Evolutionary conservation across 306 rosid genomes (phyloP).

Genomic region (Urtica urens): DNA sequence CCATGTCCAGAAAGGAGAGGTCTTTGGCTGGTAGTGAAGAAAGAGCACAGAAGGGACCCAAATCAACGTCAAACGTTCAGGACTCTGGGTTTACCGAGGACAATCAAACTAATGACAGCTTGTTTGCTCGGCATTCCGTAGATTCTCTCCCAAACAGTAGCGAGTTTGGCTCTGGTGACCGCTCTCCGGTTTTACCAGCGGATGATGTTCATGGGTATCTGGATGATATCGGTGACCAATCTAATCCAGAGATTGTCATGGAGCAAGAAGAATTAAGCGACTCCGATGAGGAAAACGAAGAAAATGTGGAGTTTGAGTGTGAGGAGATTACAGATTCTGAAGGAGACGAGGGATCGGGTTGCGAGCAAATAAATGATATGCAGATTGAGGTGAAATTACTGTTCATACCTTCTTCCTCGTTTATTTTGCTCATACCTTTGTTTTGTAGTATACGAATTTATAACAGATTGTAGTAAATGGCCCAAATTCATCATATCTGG

Average conservation of each 20-base stretch:
- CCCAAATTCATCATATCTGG: background rate
- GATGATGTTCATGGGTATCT: conserved; percentile 29
- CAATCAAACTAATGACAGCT: conserved; percentile 20
- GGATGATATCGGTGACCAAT: conserved; percentile 52
- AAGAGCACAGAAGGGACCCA: conserved; percentile 22
- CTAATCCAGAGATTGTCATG: conserved; percentile 84
- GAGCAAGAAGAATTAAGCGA: conserved; percentile 93
- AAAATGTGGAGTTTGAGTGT: conserved; percentile 87
- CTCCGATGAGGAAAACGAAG: conserved; percentile 86
- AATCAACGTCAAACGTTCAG: conserved; percentile 17
- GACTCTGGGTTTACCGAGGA: conserved; percentile 20
- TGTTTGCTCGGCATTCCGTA: conserved; percentile 23
- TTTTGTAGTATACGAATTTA: background rate
- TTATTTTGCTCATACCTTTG: conserved; percentile 6
- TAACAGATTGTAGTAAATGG: no score
- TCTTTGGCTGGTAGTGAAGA: conserved; percentile 26
- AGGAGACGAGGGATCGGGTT: conserved; percentile 78
- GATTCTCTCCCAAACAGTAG: conserved; percentile 22
- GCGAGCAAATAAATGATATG: conserved; percentile 35
- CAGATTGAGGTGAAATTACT: conserved; percentile 44
- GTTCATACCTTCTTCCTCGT: background rate
- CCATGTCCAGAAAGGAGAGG: conserved; percentile 42
- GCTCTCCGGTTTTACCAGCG: conserved; percentile 20
- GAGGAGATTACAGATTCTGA: conserved; percentile 97
- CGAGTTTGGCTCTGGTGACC: conserved; percentile 29